Percentiles rank a stretch among this genome's conserved stretches.
These are phyloP conservation scores for Catharanthus roseus DNA, from an alignment of 257 asterid species.

Conservation along the genomic window DNA sequence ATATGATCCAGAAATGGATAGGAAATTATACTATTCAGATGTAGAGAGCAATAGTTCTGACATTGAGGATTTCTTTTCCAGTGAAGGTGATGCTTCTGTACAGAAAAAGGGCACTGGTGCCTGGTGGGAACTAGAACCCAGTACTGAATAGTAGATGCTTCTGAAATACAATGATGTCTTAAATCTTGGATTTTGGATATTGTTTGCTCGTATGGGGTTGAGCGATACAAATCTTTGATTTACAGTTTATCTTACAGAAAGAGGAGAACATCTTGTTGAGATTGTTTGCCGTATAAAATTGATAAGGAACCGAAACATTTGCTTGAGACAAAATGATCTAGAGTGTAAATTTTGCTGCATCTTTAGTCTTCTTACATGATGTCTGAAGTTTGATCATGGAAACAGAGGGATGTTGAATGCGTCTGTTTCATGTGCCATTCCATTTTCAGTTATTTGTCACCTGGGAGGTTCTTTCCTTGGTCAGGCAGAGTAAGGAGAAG, in stretches of 20 bases:
- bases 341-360: not conserved
- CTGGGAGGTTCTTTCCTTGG: not conserved
- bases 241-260: not conserved
- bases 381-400: not conserved
- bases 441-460: too few relatives aligned
- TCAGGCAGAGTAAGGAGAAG: not conserved
- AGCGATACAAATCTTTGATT: not conserved
- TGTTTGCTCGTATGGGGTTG: not conserved
- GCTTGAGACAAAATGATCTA: not conserved
- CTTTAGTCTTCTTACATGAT: not conserved
- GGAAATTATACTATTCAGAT: conserved; percentile 26
- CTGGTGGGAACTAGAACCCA: conserved; percentile 68
- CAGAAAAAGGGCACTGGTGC: conserved; percentile 29
- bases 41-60: conserved; percentile 44
- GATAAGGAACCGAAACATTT: too few relatives aligned
- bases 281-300: not conserved
- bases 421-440: not conserved
- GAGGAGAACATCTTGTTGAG: not conserved
- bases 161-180: not conserved
- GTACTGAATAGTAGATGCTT: not conserved
- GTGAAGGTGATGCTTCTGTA: conserved; percentile 32
- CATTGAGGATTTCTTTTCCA: conserved; percentile 29
- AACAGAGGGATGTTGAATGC: not conserved
- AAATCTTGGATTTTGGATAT: not conserved
- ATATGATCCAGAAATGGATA: conserved; percentile 56